Evolutionary conservation across 2,329 filamentous ascomycete species (phyloP), one percentile per base, ranked within the genome.

Genomic region (Aspergillus niger): DNA sequence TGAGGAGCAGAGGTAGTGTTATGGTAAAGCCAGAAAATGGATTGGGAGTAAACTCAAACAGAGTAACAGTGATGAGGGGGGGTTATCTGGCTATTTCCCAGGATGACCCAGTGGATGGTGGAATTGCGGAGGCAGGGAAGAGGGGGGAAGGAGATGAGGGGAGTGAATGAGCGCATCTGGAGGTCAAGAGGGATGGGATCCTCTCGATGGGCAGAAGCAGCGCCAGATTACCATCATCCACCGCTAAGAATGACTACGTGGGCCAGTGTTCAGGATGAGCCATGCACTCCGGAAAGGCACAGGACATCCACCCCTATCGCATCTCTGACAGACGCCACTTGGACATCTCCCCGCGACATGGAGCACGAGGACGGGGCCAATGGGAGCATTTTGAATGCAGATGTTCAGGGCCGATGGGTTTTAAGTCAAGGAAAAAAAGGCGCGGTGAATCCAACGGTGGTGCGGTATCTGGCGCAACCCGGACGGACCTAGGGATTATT

Each of bases 211-310:
- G 47, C 47, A 50, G 47, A 28, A 32, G 47, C 47, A 50, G 47
- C 47, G 47, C 47, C 47, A 50, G 47, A 50, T 30, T 30, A 50
- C 26, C 47, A 50, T 50, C 30, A 55, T 57, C 51, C 57, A 62
- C 50, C 57, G 53, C 55, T 58, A 56, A 48, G n/a, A 53, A 56
- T 50, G 52, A 61, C 59, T 59, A 66, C 64, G 63, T 63, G 63
- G 65, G 63, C 65, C 63, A 67, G 62, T 58, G 58, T 60, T 61
- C 59, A 61, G 36, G 55, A 62, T 50, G 47, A 50, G 47, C 47
- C 28, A 50, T 65, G 68, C 70, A 71, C 67, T 65, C 60, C 69
- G 71, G 72, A 60, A 72, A 72, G 67, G 63, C 63, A 70, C 72
- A 73, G 69, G 60, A 57, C 61, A 61, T 60, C 63, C 47, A 67